phyloP scores from a whole-genome alignment of 352 stramenopile genomes.

The Globisporangium irregulare region DNA sequence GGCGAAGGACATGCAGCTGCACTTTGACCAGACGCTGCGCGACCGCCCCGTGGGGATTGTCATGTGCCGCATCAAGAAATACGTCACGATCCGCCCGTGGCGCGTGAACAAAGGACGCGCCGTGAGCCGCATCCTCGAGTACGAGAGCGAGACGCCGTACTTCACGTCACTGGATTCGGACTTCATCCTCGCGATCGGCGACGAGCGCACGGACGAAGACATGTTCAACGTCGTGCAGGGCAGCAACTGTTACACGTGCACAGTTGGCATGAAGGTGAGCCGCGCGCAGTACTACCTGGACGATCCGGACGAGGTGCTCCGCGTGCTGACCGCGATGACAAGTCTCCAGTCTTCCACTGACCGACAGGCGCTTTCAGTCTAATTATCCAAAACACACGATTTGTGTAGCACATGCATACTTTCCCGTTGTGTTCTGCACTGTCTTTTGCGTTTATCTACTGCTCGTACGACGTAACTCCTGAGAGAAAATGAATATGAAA shows the following conservation, averaged over 20 bases:
- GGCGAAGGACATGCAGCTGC: constrained; percentile 85
- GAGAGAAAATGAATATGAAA: constrained; percentile 8
- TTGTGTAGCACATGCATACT: neutral
- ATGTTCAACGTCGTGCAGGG: constrained; percentile 90
- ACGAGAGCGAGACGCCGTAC: constrained; percentile 73
- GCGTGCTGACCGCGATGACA: constrained; percentile 68
- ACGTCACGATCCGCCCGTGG: constrained; percentile 83
- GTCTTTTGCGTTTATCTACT: neutral
- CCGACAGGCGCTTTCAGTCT: constrained; percentile 24
- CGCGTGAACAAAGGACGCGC: constrained; percentile 86
- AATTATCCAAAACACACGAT: neutral
- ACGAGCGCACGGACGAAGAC: constrained; percentile 87
- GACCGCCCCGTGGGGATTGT: constrained; percentile 81
- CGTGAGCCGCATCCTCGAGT: constrained; percentile 81
- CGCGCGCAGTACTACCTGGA: constrained; percentile 83
- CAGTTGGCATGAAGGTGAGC: constrained; percentile 86
- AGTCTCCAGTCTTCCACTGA: constrained; percentile 38
- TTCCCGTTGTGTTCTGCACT: neutral
- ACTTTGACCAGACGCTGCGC: constrained; percentile 89
- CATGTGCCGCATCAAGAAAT: constrained; percentile 89
- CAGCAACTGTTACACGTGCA: constrained; percentile 87
- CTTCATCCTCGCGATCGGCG: constrained; percentile 82
- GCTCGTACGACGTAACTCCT: constrained; percentile 1
- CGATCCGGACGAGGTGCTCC: constrained; percentile 74
- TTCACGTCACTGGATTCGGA: constrained; percentile 79